Evolutionary conservation across 2,329 filamentous ascomycete genomes (phyloP), one percentile per base, ranked within the genome.

Genomic region (Neonectria punicea): DNA sequence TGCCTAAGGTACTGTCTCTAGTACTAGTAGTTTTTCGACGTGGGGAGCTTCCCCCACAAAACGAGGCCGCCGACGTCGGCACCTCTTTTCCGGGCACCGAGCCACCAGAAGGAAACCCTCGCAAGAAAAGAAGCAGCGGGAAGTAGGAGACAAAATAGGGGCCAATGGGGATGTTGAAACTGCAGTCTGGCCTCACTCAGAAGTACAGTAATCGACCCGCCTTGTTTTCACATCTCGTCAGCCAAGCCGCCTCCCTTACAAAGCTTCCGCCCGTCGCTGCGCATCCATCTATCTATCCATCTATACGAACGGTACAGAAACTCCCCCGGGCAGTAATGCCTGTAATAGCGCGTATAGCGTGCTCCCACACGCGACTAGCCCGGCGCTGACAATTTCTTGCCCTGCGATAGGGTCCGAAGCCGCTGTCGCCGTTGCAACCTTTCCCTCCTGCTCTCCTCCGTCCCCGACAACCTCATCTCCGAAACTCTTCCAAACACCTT

Each of bases 371-470:
- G 18, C 34, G 44, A 36, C 68, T 68, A 68, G 65, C 50, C 63
- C 58, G 36, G 59, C 65, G 72, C 72, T 74, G 67, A 73, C 71
- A 69, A 74, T 74, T 73, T 70, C 68, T 73, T 51, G 64, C 60
- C 62, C 65, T 70, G 61, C 67, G 59, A 73, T 73, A 73, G 70
- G 72, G 73, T 73, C 70, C 72, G 72, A 73, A 74, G 72, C 72
- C 72, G 72, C 69, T 66, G 69, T 65, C 69, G 59, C 70, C 58
- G 43, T 30, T 32, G 32, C 22, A 32, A 13, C 30, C 53, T 30
- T 56, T 62, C 58, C 43, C 41, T 66, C 32, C 54, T 59, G 53
- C 55, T 66, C 60, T 63, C 61, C 55, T 68, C 56, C 56, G 53
- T 57, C 30, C 41, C 59, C 53, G 41, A 66, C 57, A 59, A 63